Percentiles rank a stretch among this genome's conserved stretches.
These are phyloP conservation scores for Fusarium humuli DNA, from an alignment of 2,329 filamentous ascomycete species.

Conservation along the genomic window DNA sequence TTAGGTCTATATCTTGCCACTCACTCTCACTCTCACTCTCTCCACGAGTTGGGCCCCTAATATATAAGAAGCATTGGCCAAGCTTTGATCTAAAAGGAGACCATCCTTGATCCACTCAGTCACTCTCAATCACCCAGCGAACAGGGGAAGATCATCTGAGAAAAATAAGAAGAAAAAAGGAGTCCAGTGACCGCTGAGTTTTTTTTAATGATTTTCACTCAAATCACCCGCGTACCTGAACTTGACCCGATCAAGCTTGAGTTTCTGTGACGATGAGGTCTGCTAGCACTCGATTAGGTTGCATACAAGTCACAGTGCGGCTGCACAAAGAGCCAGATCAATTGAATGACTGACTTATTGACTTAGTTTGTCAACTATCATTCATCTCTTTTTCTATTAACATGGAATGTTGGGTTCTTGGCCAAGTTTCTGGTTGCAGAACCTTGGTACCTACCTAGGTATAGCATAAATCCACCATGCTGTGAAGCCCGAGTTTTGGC, in stretches of 20 bases:
- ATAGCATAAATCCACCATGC: constrained; percentile 9
- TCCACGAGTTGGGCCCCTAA: constrained; percentile 31
- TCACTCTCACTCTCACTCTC: neutral
- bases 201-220: constrained; percentile 32
- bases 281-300: constrained; percentile 21
- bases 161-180: constrained; percentile 5
- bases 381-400: neutral
- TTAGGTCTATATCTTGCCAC: neutral
- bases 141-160: constrained; percentile 9
- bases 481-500: constrained; percentile 30
- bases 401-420: constrained; percentile 13
- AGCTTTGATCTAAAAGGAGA: constrained; percentile 43
- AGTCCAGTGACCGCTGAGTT: constrained; percentile 8
- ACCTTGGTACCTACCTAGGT: too few species aligned
- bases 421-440: constrained; percentile 31
- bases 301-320: constrained; percentile 28
- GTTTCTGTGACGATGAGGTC: constrained; percentile 22
- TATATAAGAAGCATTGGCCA: constrained; percentile 35
- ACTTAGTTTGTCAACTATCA: constrained; percentile 7
- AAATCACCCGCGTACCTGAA: constrained; percentile 38
- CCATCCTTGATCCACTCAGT: constrained; percentile 17
- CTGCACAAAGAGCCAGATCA: neutral
- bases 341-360: neutral
- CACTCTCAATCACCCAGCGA: neutral
- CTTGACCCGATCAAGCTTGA: constrained; percentile 41